Conservation (phyloP, 78 protist genomes). For the Goniomonas avonlea region DNA sequence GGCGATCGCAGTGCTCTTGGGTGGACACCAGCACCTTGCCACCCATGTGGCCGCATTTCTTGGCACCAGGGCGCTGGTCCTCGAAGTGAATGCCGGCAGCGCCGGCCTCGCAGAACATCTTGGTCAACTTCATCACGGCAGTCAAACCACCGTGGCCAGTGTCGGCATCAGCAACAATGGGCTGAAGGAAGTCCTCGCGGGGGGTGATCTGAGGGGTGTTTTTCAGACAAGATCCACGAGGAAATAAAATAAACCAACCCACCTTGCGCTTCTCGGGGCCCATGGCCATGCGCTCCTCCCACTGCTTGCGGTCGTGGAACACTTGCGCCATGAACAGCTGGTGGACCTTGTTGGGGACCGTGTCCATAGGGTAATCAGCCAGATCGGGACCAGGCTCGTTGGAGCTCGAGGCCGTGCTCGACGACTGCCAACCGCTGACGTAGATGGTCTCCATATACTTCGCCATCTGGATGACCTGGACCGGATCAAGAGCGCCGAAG, state of each 20-base stretch:
- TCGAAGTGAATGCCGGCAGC: constrained; percentile 89
- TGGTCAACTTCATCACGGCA: constrained; percentile 77
- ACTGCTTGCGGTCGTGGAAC: constrained; percentile 67
- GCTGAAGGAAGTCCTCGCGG: constrained; percentile 51
- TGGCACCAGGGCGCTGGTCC: constrained; percentile 82
- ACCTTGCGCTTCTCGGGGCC: not conserved
- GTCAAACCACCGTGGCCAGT: constrained; percentile 90
- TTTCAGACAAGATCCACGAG: too few species aligned
- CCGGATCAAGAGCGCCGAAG: constrained; percentile 62
- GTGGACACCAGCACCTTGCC: constrained; percentile 59
- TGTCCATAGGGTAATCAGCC: constrained; percentile 75
- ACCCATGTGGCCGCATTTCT: constrained; percentile 72
- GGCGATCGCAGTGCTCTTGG: constrained; percentile 71
- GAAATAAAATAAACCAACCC: too few species aligned
- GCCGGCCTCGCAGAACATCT: constrained; percentile 79
- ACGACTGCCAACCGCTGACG: constrained; percentile 72
- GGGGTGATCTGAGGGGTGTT: constrained; percentile 18
- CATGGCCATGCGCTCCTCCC: constrained; percentile 34
- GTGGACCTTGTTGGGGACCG: constrained; percentile 64
- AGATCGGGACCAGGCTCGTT: constrained; percentile 79
- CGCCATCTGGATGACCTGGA: constrained; percentile 69
- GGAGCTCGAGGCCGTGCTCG: constrained; percentile 58
- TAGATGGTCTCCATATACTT: constrained; percentile 53
- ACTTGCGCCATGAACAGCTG: constrained; percentile 56
- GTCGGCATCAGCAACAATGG: constrained; percentile 91